Evolutionary conservation across 768 basidiomycete species (phyloP), one percentile per base, ranked within the genome.

Genomic region (Nidularia sp.): DNA sequence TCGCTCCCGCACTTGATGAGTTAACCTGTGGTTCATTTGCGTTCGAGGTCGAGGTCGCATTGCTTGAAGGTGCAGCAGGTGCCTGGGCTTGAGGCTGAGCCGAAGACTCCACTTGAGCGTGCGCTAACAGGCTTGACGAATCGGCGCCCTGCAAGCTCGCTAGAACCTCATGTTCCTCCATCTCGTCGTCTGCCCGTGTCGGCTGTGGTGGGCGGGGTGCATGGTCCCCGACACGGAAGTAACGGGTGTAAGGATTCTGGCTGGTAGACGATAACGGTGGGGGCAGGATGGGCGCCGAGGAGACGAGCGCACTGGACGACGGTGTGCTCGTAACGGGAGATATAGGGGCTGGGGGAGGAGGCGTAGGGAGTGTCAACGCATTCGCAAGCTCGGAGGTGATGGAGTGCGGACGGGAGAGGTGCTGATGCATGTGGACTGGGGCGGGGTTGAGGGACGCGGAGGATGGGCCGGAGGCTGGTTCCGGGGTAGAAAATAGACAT

Each of bases 351-450:
- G 25, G 39, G 39, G 12, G 10, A 12, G 10, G 39, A 4, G 62
- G 48, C 5, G 60, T 32, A 12, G 75, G 70, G 29, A 75, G 57
- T 2, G 72, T 73, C 55, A 80, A 60, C 4, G 80, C 79, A 46
- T 77, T 73, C 1, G 78, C 78, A 5, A 81, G 66, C 57, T 77
- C 75, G 1, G 78, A 80, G 54, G 67, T 63, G 22, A 62, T 62
- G 9, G 62, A 48, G 10, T 63, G 61, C 1, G 69, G 67, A 43
- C 72, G 66, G 34, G 71, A 59, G 25, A 55, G 50, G 22, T 54
- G 50, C 34, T 18, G 45, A 47, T 47, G 43, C 22, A 36, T 13
- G 8, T 45, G 48, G 49, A 49, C 15, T 9, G 52, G 45, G 32
- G 43, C 32, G 3, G 47, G 29, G 2, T 36, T 41, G 9, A 22